Evolutionary conservation across 1,139 yeast genomes (phyloP).

Genomic region (Saccharomyces hybrid): DNA sequence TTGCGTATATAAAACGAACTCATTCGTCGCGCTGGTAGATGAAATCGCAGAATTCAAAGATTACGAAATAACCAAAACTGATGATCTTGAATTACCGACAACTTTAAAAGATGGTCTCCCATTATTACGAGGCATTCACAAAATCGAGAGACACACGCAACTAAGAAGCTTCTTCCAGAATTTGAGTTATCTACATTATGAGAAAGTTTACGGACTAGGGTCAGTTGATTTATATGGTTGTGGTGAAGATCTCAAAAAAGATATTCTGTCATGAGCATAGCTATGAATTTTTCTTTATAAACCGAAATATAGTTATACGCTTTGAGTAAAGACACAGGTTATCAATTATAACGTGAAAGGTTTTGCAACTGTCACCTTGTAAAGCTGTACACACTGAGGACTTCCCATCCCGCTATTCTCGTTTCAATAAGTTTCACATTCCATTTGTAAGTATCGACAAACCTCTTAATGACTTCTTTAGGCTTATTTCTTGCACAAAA

Average conservation of each 20-base stretch:
- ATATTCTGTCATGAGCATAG: slow-evolving; percentile 36
- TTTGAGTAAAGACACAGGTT: neutral
- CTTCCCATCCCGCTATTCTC: slow-evolving; percentile 95
- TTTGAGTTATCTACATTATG: slow-evolving; percentile 64
- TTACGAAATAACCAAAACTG: slow-evolving; percentile 15
- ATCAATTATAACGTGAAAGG: neutral
- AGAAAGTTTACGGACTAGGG: slow-evolving; percentile 54
- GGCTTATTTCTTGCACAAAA: slow-evolving; percentile 90
- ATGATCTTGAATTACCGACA: slow-evolving; percentile 15
- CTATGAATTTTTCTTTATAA: neutral
- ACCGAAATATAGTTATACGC: neutral
- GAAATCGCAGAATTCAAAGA: slow-evolving; percentile 41
- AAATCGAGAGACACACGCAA: slow-evolving; percentile 36
- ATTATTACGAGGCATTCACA: slow-evolving; percentile 40
- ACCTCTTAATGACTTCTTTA: slow-evolving; percentile 41
- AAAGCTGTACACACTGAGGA: slow-evolving; percentile 56
- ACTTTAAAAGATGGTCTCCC: slow-evolving; percentile 47
- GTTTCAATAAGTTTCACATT: slow-evolving; percentile 41
- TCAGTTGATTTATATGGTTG: slow-evolving; percentile 44
- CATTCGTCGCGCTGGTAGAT: slow-evolving; percentile 41
- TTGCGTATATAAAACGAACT: slow-evolving; percentile 40
- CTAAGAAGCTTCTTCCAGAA: slow-evolving; percentile 64
- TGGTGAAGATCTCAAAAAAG: slow-evolving; percentile 47
- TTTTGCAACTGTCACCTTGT: neutral
- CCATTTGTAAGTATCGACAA: slow-evolving; percentile 49